phyloP scores from a whole-genome alignment of 2,329 filamentous ascomycete species.

The Ophiostoma angusticollis region DNA sequence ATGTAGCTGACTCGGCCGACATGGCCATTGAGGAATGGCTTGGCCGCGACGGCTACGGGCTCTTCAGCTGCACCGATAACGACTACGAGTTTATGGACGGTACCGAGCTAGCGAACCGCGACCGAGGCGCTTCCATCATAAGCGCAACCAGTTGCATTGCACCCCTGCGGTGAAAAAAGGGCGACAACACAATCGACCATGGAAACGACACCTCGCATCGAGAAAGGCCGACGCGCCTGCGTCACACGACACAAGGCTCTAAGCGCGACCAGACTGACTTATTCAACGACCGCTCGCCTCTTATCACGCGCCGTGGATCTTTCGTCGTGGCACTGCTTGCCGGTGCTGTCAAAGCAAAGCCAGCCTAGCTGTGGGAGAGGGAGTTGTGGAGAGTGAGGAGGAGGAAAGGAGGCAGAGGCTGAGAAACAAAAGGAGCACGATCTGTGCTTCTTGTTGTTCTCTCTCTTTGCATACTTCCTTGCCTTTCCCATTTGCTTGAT shows the following conservation, averaged over 20 bases:
- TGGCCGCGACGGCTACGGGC: constrained; percentile 4
- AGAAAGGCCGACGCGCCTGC: too few relatives aligned
- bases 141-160: too few relatives aligned
- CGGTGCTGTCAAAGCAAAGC: constrained; percentile 26
- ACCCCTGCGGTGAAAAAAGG: background rate
- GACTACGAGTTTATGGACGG: constrained; percentile 11
- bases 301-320: too few relatives aligned
- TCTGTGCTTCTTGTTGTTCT: constrained; percentile 18
- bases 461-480: constrained; percentile 15
- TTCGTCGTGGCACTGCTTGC: background rate
- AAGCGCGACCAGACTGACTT: too few relatives aligned
- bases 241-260: too few relatives aligned
- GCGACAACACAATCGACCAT: background rate
- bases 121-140: too few relatives aligned
- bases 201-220: too few relatives aligned
- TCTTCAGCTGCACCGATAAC: background rate
- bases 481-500: background rate
- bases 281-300: too few relatives aligned
- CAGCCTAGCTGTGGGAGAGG: background rate
- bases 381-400: too few relatives aligned
- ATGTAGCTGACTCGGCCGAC: background rate
- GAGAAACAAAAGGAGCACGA: background rate
- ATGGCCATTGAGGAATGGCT: constrained; percentile 9
- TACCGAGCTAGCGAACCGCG: background rate
- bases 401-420: too few relatives aligned